These are phyloP conservation scores for Venturia carpophila DNA, from an alignment of 2,329 filamentous ascomycete species.

Conservation along the genomic window DNA sequence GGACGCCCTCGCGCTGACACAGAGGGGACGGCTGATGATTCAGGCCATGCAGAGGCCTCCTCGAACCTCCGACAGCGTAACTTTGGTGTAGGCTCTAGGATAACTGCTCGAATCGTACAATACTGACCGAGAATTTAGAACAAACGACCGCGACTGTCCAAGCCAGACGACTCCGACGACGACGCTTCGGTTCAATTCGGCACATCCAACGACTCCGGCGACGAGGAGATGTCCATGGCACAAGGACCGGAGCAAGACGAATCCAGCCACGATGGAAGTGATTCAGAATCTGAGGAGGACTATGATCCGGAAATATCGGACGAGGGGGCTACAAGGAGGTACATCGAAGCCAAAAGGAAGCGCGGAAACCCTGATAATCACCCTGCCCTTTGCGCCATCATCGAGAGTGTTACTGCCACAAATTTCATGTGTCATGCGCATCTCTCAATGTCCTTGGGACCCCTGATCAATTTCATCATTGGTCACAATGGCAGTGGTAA, in stretches of 20 bases:
- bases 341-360: background rate
- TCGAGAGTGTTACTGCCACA: constrained; percentile 75
- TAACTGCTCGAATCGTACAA: too few species aligned
- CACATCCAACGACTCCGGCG: background rate
- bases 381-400: constrained; percentile 69
- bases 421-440: constrained; percentile 96
- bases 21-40: constrained; percentile 1
- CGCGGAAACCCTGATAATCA: constrained; percentile 1
- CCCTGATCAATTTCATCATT: constrained; percentile 95
- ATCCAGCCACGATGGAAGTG: background rate
- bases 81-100: constrained; percentile 1
- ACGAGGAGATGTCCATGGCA: background rate
- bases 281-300: background rate
- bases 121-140: background rate
- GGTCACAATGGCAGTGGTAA: constrained; percentile 97
- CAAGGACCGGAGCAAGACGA: background rate
- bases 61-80: constrained; percentile 8
- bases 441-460: constrained; percentile 76
- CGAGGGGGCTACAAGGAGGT: background rate
- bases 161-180: background rate
- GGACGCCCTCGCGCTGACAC: background rate
- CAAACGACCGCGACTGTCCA: constrained; percentile 6
- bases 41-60: constrained; percentile 4
- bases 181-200: background rate
- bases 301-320: constrained; percentile 6